A percentile compares a stretch with the other conserved stretches of the same genome.
Evolutionary conservation across 495 filamentous ascomycete genomes (phyloP).

Genomic region (Hypoxylon cercidicola): DNA sequence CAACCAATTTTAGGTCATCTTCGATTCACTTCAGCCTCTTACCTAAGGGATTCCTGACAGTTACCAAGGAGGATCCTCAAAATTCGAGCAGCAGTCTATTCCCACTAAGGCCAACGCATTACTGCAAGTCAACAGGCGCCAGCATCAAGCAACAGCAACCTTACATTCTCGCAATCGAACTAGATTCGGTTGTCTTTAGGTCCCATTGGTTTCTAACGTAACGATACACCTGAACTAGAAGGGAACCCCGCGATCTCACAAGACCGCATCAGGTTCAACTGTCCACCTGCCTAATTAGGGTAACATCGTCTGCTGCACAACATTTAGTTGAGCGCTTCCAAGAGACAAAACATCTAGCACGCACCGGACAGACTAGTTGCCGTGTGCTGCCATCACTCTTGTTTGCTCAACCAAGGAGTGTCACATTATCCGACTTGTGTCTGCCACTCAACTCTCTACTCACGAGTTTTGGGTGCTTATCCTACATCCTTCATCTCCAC

Average conservation of each 20-base stretch:
- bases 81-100: slow-evolving; percentile 4
- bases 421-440: slow-evolving; percentile 33
- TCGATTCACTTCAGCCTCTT: slow-evolving; percentile 15
- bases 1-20: slow-evolving; percentile 29
- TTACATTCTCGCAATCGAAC: slow-evolving; percentile 30
- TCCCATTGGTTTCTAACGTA: slow-evolving; percentile 32
- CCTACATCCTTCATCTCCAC: slow-evolving; percentile 8
- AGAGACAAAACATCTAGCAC: slow-evolving; percentile 27
- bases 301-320: slow-evolving; percentile 39
- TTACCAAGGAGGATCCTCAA: slow-evolving; percentile 21
- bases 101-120: not conserved
- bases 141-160: slow-evolving; percentile 33
- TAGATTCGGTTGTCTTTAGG: slow-evolving; percentile 15
- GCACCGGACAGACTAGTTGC: slow-evolving; percentile 14
- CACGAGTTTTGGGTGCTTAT: slow-evolving; percentile 24
- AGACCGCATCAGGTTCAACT: slow-evolving; percentile 37
- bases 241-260: slow-evolving; percentile 40
- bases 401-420: slow-evolving; percentile 26
- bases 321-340: slow-evolving; percentile 26
- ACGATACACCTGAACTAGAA: slow-evolving; percentile 39
- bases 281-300: slow-evolving; percentile 43
- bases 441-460: slow-evolving; percentile 25
- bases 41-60: slow-evolving; percentile 34
- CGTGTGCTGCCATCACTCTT: slow-evolving; percentile 27
- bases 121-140: slow-evolving; percentile 2